phyloP scores from a whole-genome alignment of 345 rosid species.

The Citrus cavaleriei region DNA sequence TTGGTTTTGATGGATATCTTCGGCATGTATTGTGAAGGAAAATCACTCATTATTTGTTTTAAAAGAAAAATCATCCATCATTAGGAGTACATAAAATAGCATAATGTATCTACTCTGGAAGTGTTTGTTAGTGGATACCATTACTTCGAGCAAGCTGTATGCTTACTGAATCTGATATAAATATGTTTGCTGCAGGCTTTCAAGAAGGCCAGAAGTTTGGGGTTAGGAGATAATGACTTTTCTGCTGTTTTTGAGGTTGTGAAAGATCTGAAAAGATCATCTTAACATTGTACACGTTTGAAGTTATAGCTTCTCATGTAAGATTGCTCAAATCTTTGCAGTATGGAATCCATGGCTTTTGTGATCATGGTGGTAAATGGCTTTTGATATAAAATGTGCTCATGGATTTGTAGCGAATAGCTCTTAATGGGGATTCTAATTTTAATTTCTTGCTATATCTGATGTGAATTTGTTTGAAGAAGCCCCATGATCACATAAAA shows the following conservation, averaged over 20 bases:
- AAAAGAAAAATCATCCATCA: neutral
- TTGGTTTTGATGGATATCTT: neutral
- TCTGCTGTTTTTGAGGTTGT: constrained; percentile 79
- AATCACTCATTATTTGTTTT: neutral
- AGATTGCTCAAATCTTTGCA: neutral
- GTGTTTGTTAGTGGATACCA: neutral
- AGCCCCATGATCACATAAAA: neutral
- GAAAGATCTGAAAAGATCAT: constrained; percentile 38
- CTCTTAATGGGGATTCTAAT: neutral
- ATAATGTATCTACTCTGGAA: neutral
- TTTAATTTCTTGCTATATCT: neutral
- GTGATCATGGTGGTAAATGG: neutral
- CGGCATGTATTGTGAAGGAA: neutral
- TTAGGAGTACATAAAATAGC: neutral
- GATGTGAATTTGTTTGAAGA: neutral
- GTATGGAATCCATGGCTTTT: neutral
- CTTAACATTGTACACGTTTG: neutral
- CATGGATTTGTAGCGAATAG: neutral
- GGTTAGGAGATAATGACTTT: constrained; percentile 81
- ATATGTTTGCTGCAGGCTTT: constrained; percentile 49
- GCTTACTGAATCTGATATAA: neutral
- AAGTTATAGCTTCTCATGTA: neutral
- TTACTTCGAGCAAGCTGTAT: neutral
- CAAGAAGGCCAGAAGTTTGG: constrained; percentile 90
- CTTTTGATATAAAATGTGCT: neutral